Base-by-base conservation (phyloP, 1,284 basidiomycete species). In the Rhodofomes roseus region DNA sequence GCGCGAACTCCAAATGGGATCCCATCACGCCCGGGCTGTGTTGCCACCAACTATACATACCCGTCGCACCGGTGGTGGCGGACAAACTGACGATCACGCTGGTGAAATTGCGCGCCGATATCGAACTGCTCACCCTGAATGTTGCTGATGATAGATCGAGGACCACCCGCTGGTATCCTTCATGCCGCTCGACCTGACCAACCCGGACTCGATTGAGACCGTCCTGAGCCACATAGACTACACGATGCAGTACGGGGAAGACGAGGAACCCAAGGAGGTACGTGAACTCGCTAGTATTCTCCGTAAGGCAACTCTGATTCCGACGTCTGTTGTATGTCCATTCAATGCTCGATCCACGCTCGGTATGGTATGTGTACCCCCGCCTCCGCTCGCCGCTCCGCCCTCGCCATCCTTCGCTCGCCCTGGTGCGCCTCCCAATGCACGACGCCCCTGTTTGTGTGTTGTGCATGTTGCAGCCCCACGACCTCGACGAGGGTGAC, bases 101-200 rank as follows among this genome's bases (percentile, higher is more conserved):
- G 20, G 14, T 27, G 44, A 9, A 25, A 46, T 46, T 46, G 44
- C 46, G 25, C 25, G 14, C n/a, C 29, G 46, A 48, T 36, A 52
- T 41, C 37, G 53, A n/a, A n/a, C n/a, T n/a, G n/a, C 53, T 22
- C 39, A 11, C 53, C 20, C 29, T 29, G 46, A 12, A 48, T 31
- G 20, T 9, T 34, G 31, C 20, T 43, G 53, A 34, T 39, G 51
- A 54, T 54, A 97, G 94, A 98, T 99, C 72, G 95, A 98, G 73
- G 97, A 99, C 71, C 96, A 98, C 73, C 96, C 96, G 54, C 85
- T 99, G 59, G 97, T 99, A 4, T 95, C 94, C 1, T 99, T 99
- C 80, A 78, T 99, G 41, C 96, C 97, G 1, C 82, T 99, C 48
- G 95, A 99, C 74, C 86, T 98, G 54, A 90, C 93, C 2, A 86